Evolutionary conservation across 345 rosid species (phyloP).

Genomic region (Eucalyptus cladocalyx): DNA sequence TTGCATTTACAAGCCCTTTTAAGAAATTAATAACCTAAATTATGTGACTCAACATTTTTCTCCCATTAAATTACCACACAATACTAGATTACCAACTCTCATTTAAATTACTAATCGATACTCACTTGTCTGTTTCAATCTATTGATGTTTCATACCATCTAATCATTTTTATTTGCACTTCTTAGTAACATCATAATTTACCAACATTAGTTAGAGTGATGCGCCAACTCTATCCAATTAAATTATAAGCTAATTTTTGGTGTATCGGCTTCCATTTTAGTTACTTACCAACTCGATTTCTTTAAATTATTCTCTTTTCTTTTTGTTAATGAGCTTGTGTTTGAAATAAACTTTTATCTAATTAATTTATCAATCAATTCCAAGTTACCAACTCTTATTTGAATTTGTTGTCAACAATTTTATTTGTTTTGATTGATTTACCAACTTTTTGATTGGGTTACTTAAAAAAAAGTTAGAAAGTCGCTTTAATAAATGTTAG

Average conservation of each 20-base stretch:
- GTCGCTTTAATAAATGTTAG: not conserved
- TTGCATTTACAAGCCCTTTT: not conserved
- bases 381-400: not conserved
- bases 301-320: not conserved
- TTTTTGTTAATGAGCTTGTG: not conserved
- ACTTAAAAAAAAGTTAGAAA: not conserved
- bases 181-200: not conserved
- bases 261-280: not conserved
- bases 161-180: not conserved
- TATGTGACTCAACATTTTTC: not conserved
- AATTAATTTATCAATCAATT: not conserved
- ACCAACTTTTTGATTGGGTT: not conserved
- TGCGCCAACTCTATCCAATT: not conserved
- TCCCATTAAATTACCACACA: not conserved
- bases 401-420: not conserved
- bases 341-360: not conserved
- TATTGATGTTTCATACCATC: not conserved
- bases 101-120: fast-evolving
- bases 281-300: not conserved
- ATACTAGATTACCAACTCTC: not conserved
- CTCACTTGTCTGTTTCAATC: not conserved
- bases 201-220: not conserved
- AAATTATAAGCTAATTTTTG: not conserved
- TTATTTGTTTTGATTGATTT: not conserved
- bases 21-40: not conserved